phyloP scores from a whole-genome alignment of 129 eudicot genomes.

The Flaveria trinervia region DNA sequence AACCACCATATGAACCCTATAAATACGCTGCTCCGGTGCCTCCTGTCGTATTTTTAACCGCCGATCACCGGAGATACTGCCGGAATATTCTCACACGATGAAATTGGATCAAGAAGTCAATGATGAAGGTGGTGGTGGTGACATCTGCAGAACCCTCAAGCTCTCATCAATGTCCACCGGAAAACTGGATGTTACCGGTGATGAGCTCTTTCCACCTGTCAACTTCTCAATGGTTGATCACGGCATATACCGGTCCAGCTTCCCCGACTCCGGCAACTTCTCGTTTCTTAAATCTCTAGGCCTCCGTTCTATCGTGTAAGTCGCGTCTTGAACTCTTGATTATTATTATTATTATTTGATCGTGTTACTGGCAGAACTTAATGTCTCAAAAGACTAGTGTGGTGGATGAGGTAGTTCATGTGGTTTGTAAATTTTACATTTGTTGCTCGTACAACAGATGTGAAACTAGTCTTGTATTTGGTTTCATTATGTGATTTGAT shows the following conservation, averaged over 20 bases:
- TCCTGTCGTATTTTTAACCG: constrained; percentile 14
- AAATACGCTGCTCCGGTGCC: constrained; percentile 24
- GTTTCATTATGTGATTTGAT: no score
- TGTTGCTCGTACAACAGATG: no score
- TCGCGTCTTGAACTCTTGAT: background rate
- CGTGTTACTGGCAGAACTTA: background rate
- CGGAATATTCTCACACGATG: constrained; percentile 34
- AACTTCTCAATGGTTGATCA: constrained; percentile 85
- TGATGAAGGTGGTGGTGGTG: constrained; percentile 21
- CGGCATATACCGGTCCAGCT: constrained; percentile 84
- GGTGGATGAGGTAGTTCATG: background rate
- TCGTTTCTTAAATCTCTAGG: constrained; percentile 68
- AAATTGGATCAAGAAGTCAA: constrained; percentile 38
- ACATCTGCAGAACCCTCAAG: constrained; percentile 40
- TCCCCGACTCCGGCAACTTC: constrained; percentile 72
- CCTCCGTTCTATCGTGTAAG: constrained; percentile 86
- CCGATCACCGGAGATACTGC: constrained; percentile 24
- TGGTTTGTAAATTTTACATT: background rate
- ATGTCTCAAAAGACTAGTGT: no score
- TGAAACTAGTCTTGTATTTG: no score
- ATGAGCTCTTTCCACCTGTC: constrained; percentile 69
- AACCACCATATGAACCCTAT: constrained; percentile 27
- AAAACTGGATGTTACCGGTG: constrained; percentile 39
- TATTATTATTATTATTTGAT: background rate
- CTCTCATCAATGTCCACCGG: constrained; percentile 24